Evolutionary conservation across 495 filamentous ascomycete species (phyloP).

Genomic region (Neurospora cerealis): DNA sequence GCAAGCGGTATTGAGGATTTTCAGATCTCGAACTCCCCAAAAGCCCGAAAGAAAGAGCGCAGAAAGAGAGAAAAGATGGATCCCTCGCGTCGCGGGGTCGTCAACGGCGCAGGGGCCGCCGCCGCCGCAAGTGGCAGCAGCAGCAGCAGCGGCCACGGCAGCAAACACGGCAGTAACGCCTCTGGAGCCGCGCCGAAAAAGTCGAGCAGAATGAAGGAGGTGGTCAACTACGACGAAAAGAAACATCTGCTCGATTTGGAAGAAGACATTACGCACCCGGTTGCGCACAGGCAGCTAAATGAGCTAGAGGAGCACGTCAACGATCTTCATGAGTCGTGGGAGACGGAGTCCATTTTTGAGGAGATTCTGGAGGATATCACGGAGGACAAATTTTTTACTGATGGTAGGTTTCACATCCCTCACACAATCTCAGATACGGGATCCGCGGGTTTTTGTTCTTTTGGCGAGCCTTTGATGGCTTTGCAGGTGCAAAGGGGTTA

Average conservation of each 20-base stretch:
- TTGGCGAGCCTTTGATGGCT: not conserved
- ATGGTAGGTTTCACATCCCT: slow-evolving; percentile 29
- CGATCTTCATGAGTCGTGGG: slow-evolving; percentile 51
- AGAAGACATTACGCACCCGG: slow-evolving; percentile 26
- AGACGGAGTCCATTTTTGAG: slow-evolving; percentile 57
- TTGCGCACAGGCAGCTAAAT: slow-evolving; percentile 21
- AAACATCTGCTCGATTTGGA: slow-evolving; percentile 55
- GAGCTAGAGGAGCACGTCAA: slow-evolving; percentile 51
- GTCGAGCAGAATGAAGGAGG: slow-evolving; percentile 81
- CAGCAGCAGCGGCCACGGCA: not conserved
- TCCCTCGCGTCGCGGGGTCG: slow-evolving; percentile 4
- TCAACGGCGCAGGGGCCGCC: not conserved
- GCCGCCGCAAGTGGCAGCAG: not conserved
- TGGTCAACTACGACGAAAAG: slow-evolving; percentile 82
- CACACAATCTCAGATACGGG: not conserved
- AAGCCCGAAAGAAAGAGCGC: not conserved
- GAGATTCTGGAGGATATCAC: slow-evolving; percentile 54
- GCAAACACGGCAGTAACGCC: slow-evolving; percentile 1
- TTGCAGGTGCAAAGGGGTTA: not conserved
- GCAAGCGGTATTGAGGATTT: not conserved
- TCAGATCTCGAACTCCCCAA: not conserved
- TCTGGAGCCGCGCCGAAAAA: slow-evolving; percentile 39
- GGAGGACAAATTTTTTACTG: slow-evolving; percentile 50
- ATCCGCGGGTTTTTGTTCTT: not conserved
- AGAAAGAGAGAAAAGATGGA: slow-evolving; percentile 6